These are phyloP conservation scores for Globisporangium apiculatum DNA, from an alignment of 352 stramenopile genomes.

Conservation along the genomic window DNA sequence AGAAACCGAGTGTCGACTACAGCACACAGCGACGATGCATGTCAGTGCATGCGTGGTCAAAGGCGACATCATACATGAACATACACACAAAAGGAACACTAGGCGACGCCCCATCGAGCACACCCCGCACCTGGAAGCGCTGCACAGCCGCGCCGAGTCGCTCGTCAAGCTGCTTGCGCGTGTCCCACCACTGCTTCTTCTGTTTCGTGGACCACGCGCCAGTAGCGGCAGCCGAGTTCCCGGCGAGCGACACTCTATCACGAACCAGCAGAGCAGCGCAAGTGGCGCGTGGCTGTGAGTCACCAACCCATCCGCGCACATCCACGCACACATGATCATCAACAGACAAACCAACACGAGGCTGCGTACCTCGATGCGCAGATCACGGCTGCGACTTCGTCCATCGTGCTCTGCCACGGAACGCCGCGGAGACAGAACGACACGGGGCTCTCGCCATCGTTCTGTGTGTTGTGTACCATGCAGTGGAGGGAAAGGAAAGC, in stretches of 20 bases:
- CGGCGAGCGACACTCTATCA: slow-evolving; percentile 47
- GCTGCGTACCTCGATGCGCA: slow-evolving; percentile 44
- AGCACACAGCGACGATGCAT: not conserved
- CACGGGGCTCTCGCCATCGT: slow-evolving; percentile 25
- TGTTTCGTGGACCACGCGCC: slow-evolving; percentile 41
- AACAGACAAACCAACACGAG: not conserved
- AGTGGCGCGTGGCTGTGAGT: too few relatives aligned
- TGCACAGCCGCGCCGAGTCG: slow-evolving; percentile 29
- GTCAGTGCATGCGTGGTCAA: not conserved
- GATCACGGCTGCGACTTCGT: slow-evolving; percentile 44
- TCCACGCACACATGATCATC: too few relatives aligned
- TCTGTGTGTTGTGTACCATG: slow-evolving; percentile 17
- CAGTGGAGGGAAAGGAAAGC: too few relatives aligned
- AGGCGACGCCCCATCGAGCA: too few relatives aligned
- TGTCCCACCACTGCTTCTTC: slow-evolving; percentile 79
- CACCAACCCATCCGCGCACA: too few relatives aligned
- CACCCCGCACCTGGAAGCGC: slow-evolving; percentile 42
- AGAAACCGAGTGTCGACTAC: slow-evolving; percentile 45
- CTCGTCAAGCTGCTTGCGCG: slow-evolving; percentile 46
- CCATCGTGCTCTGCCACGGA: slow-evolving; percentile 31
- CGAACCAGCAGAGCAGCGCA: too few relatives aligned
- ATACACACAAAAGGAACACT: not conserved
- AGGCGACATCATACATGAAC: slow-evolving; percentile 1
- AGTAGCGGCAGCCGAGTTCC: slow-evolving; percentile 45
- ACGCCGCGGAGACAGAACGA: slow-evolving; percentile 44